Percentiles rank a stretch among this genome's conserved stretches.
Evolutionary conservation across 2,329 filamentous ascomycete species (phyloP).

Genomic region (Myriosclerotinia duriaeana): DNA sequence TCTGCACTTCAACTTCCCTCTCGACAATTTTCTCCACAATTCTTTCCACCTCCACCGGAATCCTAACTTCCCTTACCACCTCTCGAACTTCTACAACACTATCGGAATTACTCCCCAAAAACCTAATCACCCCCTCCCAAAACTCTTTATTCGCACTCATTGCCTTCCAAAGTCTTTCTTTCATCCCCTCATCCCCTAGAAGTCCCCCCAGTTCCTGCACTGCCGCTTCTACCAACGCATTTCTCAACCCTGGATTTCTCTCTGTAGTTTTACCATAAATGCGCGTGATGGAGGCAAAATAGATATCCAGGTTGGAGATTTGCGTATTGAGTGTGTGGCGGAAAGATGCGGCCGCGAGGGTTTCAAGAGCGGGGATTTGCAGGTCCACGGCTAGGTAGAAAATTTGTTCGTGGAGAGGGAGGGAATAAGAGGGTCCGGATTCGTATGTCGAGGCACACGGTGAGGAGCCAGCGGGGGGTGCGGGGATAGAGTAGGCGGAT

Average conservation of each 20-base stretch:
- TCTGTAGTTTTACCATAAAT: conserved; percentile 26
- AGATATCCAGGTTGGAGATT: conserved; percentile 22
- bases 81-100: conserved; percentile 16
- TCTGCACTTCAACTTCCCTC: conserved; percentile 15
- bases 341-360: conserved; percentile 25
- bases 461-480: conserved; percentile 10
- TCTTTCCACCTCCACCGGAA: conserved; percentile 30
- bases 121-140: conserved; percentile 28
- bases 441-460: conserved; percentile 20
- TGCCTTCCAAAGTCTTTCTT: conserved; percentile 24
- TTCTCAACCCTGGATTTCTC: conserved; percentile 23
- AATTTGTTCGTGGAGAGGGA: conserved; percentile 29
- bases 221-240: conserved; percentile 29
- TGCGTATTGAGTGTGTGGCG: conserved; percentile 25
- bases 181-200: conserved; percentile 20
- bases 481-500: conserved; percentile 26
- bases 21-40: conserved; percentile 19
- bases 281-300: conserved; percentile 22
- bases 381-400: conserved; percentile 29
- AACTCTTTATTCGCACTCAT: conserved; percentile 29
- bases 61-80: conserved; percentile 28
- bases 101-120: conserved; percentile 10
- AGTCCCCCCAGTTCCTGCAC: conserved; percentile 29
- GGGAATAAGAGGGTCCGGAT: conserved; percentile 17
- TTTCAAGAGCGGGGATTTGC: conserved; percentile 24